Evolutionary conservation across 805 yeast genomes (phyloP).

Genomic region (Kurtzmaniella cleridarum): DNA sequence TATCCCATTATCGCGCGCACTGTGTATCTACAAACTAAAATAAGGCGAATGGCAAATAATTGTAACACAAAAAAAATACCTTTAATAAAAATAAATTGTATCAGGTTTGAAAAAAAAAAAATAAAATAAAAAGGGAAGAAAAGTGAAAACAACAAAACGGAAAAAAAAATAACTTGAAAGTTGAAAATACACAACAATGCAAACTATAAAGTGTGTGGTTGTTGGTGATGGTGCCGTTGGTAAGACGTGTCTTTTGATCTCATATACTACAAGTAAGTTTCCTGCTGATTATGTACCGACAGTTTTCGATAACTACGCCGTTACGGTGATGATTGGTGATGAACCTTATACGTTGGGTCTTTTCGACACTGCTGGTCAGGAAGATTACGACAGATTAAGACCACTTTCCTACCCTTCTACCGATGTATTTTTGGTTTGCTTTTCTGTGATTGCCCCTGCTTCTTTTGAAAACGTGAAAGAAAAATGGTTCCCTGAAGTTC

Average conservation of each 20-base stretch:
- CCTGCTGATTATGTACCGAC: conserved; percentile 99
- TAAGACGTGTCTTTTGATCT: conserved; percentile 89
- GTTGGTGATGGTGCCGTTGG: conserved; percentile 99
- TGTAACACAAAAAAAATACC: no score
- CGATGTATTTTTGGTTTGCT: conserved; percentile 93
- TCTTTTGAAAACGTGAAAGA: conserved; percentile 96
- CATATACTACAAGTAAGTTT: conserved; percentile 94
- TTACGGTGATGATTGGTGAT: conserved; percentile 93
- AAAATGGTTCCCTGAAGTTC: conserved; percentile 97
- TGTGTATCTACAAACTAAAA: no score
- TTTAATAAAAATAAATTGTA: not conserved
- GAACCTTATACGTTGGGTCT: conserved; percentile 97
- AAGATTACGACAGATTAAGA: conserved; percentile 95
- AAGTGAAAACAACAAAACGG: not conserved
- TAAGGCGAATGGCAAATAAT: no score
- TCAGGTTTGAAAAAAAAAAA: not conserved
- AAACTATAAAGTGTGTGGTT: conserved; percentile 87
- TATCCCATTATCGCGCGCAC: no score
- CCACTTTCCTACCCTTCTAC: conserved; percentile 97
- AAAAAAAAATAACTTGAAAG: not conserved
- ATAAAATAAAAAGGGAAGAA: not conserved
- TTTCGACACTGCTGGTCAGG: conserved; percentile 98
- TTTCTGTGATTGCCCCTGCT: conserved; percentile 94
- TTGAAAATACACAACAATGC: conserved; percentile 25
- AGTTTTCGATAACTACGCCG: conserved; percentile 95